Conservation (phyloP, 768 basidiomycete genomes). For the Boletus tylopilopsis region DNA sequence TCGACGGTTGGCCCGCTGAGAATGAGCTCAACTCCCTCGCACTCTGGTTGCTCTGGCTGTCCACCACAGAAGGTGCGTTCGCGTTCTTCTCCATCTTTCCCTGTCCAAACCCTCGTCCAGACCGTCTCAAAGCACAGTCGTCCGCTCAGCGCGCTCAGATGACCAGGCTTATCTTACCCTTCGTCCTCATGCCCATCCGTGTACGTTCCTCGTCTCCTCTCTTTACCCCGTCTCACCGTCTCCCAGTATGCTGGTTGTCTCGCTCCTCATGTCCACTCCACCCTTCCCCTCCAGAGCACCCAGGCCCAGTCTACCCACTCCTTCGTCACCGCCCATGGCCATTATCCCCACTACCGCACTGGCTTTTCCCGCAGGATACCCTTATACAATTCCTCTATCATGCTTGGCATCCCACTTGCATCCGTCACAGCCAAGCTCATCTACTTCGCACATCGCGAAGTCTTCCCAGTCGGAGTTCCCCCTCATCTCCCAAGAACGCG, state of each 20-base stretch:
- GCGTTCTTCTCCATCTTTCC: background rate
- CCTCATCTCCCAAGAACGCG: constrained; percentile 33
- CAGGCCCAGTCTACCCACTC: constrained; percentile 23
- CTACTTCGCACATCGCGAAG: constrained; percentile 57
- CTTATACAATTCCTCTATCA: constrained; percentile 30
- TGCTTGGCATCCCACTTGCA: constrained; percentile 41
- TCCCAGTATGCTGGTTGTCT: constrained; percentile 51
- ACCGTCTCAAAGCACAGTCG: constrained; percentile 27
- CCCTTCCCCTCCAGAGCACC: constrained; percentile 42
- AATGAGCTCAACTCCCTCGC: constrained; percentile 46
- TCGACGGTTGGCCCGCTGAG: constrained; percentile 58
- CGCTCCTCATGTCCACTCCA: constrained; percentile 60
- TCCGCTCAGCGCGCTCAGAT: constrained; percentile 26
- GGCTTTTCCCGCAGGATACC: constrained; percentile 29
- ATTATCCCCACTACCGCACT: constrained; percentile 44
- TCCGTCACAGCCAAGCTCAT: constrained; percentile 58
- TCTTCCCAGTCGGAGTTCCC: constrained; percentile 42
- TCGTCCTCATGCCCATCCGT: constrained; percentile 48
- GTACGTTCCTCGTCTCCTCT: constrained; percentile 23
- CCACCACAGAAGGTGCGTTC: constrained; percentile 47
- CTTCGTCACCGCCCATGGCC: constrained; percentile 39
- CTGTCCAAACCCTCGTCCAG: constrained; percentile 25
- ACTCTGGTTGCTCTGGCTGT: constrained; percentile 64
- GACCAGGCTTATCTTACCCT: constrained; percentile 39
- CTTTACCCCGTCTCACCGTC: constrained; percentile 1